These are phyloP conservation scores for Endothia cerciana DNA, from an alignment of 2,329 filamentous ascomycete species.

Conservation along the genomic window DNA sequence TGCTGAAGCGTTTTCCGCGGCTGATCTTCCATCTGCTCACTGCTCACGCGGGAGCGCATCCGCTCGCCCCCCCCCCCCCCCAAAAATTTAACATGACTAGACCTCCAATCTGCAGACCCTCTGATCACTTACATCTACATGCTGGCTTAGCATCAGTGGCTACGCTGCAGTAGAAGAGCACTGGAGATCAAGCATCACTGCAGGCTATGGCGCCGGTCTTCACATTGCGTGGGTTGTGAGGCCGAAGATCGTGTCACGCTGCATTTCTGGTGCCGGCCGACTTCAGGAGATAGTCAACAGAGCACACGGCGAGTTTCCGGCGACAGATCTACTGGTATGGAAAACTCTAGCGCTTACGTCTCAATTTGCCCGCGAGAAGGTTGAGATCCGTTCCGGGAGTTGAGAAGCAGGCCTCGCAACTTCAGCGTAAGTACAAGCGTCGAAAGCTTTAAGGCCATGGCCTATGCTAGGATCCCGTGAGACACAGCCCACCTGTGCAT, in stretches of 20 bases:
- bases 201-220: background rate
- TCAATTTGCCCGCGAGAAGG: too few relatives aligned
- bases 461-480: too few relatives aligned
- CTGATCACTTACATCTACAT: background rate
- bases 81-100: background rate
- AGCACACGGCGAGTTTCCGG: too few relatives aligned
- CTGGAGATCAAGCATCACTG: background rate
- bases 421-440: too few relatives aligned
- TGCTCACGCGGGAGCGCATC: too few relatives aligned
- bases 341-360: too few relatives aligned
- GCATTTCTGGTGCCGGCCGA: background rate
- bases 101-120: background rate
- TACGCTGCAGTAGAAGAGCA: background rate
- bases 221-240: background rate
- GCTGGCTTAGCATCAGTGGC: background rate
- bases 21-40: background rate
- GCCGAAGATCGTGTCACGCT: background rate
- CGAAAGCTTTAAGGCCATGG: too few relatives aligned
- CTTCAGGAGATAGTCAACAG: too few relatives aligned
- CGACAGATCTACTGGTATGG: too few relatives aligned
- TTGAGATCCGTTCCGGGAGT: too few relatives aligned
- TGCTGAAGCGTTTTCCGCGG: background rate
- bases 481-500: too few relatives aligned
- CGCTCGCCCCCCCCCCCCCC: background rate
- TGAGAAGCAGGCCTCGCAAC: too few relatives aligned